Base-by-base conservation (phyloP, 345 rosid genomes). In the Eucalyptus marginata region DNA sequence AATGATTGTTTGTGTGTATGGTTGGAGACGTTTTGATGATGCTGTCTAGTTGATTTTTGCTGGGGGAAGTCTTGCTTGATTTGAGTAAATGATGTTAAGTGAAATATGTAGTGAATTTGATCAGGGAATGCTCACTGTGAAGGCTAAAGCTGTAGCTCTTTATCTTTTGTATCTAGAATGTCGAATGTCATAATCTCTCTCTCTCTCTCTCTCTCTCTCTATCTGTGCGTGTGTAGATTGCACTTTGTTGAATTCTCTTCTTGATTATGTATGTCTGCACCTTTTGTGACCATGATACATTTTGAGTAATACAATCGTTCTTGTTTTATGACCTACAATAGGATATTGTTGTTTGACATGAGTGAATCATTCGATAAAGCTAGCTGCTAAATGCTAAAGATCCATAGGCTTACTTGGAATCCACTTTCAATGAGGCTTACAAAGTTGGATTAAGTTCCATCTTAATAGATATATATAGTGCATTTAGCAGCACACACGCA, bases 201-300 rank as follows among this genome's bases (percentile, higher is more conserved):
- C 7, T 16, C 7, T 8, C 51, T 5, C 17, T 1, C 15, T 2
- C 50, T 4, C 15, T 1, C 1, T 5, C 0, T 4, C 5, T 4
- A 5, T 4, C 5, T 2, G 2, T 1, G 22, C 56, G 8, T 0
- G 24, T 52, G 40, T 40, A 5, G 80, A 33, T 33, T 68, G 25
- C 44, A 33, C 13, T 33, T 0, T 68, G 2, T 68, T 33, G 56
- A 18, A 52, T 17, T 52, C 56, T 52, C 56, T 52, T 52, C 24
- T 40, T 40, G 24, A 68, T 33, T 68, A 33, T 68, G 25, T 33
- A 25, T 33, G 24, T 68, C 7, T 68, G 1, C 44, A 66, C 40
- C 76, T 66, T 66, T 17, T 66, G 40, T 66, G 6, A 15, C 43
- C 79, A 66, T 31, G 22, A 4, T 29, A 62, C 43, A 31, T 4